Evolutionary conservation across 1,284 basidiomycete genomes (phyloP), one percentile per base, ranked within the genome.

Genomic region (Ceratobasidium sp.): DNA sequence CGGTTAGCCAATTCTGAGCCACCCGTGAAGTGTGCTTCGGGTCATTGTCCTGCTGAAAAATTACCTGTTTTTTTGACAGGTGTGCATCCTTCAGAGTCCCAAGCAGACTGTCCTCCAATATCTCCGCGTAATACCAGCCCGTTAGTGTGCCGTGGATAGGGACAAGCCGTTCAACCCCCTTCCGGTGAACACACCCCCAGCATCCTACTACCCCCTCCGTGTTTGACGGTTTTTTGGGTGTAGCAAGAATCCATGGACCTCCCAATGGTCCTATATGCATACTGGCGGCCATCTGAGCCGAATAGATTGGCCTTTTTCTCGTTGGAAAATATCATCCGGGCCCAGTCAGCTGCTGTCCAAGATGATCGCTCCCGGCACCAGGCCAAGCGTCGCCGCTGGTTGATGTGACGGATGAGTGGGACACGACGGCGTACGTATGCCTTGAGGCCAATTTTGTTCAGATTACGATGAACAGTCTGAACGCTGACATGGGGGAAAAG

Each of bases 151-250:
- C 80, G 10, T 80, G 68, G 61, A 80, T 75, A 10, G 9, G 9
- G 53, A 51, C n/a, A 58, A 79, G 71, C 18, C 51, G 63, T 13
- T 80, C 79, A 12, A 68, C 23, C 3, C 80, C 79, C 20, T 66
- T 9, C 23, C 60, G 26, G 20, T 66, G 60, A 9, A 81, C 67
- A 60, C 80, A 81, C 26, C 81, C 80, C 80, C 80, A 80, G 73
- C 73, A 81, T 81, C 23, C 81, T 23, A 4, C 39, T 70, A 20
- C 79, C 79, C 18, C 80, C 72, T 23, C 80, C 79, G 76, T 77
- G 64, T 60, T 79, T 79, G 49, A 81, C 64, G 13, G 66, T 80
- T 61, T 72, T 64, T 58, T 39, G 4, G 33, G 72, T 64, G 26
- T 63, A 61, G 58, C 58, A 20, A n/a, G 68, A 46, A 42, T 55